Percentiles rank a stretch among this genome's conserved stretches.
Evolutionary conservation across 1,284 basidiomycete genomes (phyloP).

Genomic region (Cryptococcus deneoformans): DNA sequence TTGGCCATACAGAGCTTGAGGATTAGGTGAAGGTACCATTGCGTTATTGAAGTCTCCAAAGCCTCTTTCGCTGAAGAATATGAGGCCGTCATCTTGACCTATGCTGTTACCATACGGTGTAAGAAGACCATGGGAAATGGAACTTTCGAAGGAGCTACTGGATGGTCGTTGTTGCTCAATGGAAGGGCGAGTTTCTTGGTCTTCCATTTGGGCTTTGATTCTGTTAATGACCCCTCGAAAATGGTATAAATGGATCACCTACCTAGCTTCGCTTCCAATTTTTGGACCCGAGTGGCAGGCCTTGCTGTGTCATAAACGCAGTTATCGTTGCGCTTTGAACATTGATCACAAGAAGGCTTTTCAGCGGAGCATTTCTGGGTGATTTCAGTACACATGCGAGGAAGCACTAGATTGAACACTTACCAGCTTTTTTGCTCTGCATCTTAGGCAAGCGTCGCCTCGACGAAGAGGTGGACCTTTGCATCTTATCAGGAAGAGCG

Average conservation of each 20-base stretch:
- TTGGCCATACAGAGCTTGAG: not conserved
- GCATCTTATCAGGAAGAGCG: too few relatives aligned
- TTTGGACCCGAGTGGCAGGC: slow-evolving; percentile 2
- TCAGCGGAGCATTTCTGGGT: slow-evolving; percentile 32
- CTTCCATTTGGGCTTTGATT: slow-evolving; percentile 25
- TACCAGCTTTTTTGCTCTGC: slow-evolving; percentile 36
- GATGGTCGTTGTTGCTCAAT: not conserved
- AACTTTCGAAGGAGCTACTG: not conserved
- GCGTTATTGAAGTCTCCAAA: not conserved
- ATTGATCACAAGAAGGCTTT: slow-evolving; percentile 32
- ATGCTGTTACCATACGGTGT: not conserved
- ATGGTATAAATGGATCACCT: not conserved
- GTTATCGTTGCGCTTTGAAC: not conserved
- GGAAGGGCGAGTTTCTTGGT: slow-evolving; percentile 13
- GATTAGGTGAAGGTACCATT: not conserved
- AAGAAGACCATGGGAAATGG: not conserved
- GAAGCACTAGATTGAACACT: not conserved
- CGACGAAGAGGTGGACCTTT: slow-evolving; percentile 21
- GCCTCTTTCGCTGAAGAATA: not conserved
- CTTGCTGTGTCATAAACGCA: slow-evolving; percentile 4
- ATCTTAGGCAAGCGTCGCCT: slow-evolving; percentile 38
- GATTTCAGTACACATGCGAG: not conserved
- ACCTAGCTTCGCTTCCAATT: slow-evolving; percentile 4
- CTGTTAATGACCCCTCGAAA: not conserved
- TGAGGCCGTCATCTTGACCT: slow-evolving; percentile 5